A percentile compares a stretch with the other conserved stretches of the same genome.
Conservation (phyloP, 2,329 filamentous ascomycete species). For the Hymenotorrendiella dingleyae region DNA sequence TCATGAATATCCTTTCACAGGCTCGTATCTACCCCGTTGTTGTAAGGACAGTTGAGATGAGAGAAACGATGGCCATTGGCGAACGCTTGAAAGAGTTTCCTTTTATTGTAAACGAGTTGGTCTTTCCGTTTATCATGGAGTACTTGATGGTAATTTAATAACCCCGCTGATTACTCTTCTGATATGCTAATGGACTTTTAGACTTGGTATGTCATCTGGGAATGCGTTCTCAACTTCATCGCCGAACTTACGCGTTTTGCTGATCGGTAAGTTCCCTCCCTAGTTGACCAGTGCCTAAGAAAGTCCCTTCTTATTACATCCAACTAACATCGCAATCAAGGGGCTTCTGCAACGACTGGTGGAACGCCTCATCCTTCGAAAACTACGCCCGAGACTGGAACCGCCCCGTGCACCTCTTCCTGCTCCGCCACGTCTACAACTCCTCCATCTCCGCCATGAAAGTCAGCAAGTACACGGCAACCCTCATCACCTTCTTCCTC, state of each 20-base stretch:
- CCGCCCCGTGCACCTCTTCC: constrained; percentile 54
- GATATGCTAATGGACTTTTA: constrained; percentile 28
- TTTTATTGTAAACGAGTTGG: constrained; percentile 67
- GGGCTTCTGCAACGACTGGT: constrained; percentile 63
- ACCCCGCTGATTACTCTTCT: background rate
- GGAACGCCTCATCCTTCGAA: constrained; percentile 63
- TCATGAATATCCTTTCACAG: constrained; percentile 76
- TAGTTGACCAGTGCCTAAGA: too few species aligned
- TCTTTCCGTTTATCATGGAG: constrained; percentile 75
- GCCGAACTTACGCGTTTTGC: constrained; percentile 73
- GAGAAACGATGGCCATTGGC: constrained; percentile 55
- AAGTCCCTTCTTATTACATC: too few species aligned
- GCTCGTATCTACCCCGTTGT: constrained; percentile 73
- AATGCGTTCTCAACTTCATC: constrained; percentile 66
- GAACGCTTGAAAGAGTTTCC: constrained; percentile 63
- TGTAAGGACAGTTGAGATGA: constrained; percentile 59
- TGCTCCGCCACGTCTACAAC: constrained; percentile 75
- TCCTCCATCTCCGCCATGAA: constrained; percentile 68
- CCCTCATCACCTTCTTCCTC: constrained; percentile 69
- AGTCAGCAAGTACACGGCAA: constrained; percentile 64
- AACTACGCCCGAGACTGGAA: constrained; percentile 63
- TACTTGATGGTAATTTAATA: constrained; percentile 44
- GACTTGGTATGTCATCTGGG: constrained; percentile 79
- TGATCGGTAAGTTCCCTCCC: constrained; percentile 44
- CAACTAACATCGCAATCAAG: too few species aligned